A percentile compares a stretch with the other conserved stretches of the same genome.
phyloP scores from a whole-genome alignment of 2,329 filamentous ascomycete genomes.

The Cladosporium colombiae region DNA sequence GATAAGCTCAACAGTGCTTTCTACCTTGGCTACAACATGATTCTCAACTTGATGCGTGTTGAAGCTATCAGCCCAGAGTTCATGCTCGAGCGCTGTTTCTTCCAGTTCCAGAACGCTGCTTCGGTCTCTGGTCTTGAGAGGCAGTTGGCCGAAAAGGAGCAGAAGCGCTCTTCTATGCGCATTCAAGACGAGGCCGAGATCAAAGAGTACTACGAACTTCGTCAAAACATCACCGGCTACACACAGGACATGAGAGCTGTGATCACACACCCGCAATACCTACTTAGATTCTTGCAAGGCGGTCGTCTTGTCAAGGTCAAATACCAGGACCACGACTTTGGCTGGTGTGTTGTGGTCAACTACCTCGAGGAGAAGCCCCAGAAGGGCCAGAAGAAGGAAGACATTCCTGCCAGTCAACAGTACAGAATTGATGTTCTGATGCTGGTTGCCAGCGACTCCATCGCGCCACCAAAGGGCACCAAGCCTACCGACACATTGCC shows the following conservation, averaged over 20 bases:
- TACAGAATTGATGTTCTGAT: conserved; percentile 83
- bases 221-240: conserved; percentile 80
- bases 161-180: conserved; percentile 68
- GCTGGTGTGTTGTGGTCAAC: conserved; percentile 88
- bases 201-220: conserved; percentile 89
- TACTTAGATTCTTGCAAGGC: conserved; percentile 77
- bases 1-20: conserved; percentile 98
- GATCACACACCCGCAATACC: conserved; percentile 88
- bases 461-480: conserved; percentile 35
- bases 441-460: conserved; percentile 60
- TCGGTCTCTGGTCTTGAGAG: conserved; percentile 82
- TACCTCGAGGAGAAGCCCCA: conserved; percentile 61
- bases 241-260: conserved; percentile 87
- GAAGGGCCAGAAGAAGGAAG: conserved; percentile 66
- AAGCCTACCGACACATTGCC: conserved; percentile 57
- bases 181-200: conserved; percentile 87
- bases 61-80: conserved; percentile 98
- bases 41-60: conserved; percentile 93
- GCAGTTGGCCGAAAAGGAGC: conserved; percentile 76
- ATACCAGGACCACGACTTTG: conserved; percentile 78
- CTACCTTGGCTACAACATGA: conserved; percentile 98
- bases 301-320: conserved; percentile 89
- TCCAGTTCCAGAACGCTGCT: conserved; percentile 94
- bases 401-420: conserved; percentile 72
- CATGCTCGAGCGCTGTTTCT: conserved; percentile 98